Conservation (phyloP, 2,329 filamentous ascomycete genomes). For the Scortechinia acanthostroma region DNA sequence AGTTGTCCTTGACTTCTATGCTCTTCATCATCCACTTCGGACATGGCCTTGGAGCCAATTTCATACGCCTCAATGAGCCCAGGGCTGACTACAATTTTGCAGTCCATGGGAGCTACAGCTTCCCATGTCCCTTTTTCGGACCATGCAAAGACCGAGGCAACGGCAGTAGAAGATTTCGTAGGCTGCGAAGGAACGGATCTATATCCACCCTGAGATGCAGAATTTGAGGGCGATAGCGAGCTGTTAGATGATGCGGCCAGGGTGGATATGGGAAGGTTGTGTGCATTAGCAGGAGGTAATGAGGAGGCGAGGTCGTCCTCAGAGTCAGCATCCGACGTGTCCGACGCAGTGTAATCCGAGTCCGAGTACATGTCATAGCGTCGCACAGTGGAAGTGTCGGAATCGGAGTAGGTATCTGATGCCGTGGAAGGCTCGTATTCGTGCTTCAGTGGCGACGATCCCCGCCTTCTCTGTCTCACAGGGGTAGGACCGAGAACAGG, state of each 20-base stretch:
- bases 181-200: neutral
- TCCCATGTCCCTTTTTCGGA: slow-evolving; percentile 1
- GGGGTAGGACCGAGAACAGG: slow-evolving; percentile 30
- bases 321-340: slow-evolving; percentile 16
- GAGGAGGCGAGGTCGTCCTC: slow-evolving; percentile 7
- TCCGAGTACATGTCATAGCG: neutral
- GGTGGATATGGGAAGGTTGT: slow-evolving; percentile 6
- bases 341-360: neutral
- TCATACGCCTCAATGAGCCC: neutral
- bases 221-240: neutral
- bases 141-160: slow-evolving; percentile 1
- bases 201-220: neutral
- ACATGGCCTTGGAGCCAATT: neutral
- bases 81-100: neutral
- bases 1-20: neutral
- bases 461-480: slow-evolving; percentile 37
- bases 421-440: slow-evolving; percentile 56
- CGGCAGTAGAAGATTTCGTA: neutral
- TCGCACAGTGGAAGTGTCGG: neutral
- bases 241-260: neutral
- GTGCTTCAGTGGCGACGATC: slow-evolving; percentile 64
- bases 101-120: neutral
- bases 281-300: slow-evolving; percentile 36
- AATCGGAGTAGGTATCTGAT: neutral
- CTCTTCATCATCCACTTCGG: neutral